Conservation (phyloP, 176 grass and related monocot species). For the Zea luxurians region DNA sequence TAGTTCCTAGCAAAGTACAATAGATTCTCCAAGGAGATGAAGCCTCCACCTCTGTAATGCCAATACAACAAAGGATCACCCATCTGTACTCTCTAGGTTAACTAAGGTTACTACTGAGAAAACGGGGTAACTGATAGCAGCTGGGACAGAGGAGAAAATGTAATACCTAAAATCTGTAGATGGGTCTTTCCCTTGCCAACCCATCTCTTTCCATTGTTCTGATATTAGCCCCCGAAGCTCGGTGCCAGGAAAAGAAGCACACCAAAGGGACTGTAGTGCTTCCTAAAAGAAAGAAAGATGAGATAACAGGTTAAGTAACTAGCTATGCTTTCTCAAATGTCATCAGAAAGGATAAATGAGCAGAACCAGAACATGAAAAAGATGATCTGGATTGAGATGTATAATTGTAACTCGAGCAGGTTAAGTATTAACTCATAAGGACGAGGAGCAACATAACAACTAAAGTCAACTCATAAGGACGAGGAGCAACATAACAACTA, state of each 20-base stretch:
- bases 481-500: constrained; percentile 9
- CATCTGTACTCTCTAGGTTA: constrained; percentile 23
- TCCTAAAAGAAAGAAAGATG: constrained; percentile 51
- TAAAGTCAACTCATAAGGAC: background rate
- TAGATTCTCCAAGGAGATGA: constrained; percentile 97
- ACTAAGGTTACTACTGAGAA: background rate
- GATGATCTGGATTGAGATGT: constrained; percentile 5
- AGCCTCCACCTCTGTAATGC: constrained; percentile 80
- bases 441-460: constrained; percentile 8
- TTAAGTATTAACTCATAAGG: constrained; percentile 8
- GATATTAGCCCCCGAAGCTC: constrained; percentile 79
- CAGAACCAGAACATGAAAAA: constrained; percentile 13
- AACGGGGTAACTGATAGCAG: constrained; percentile 7
- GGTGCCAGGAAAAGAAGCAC: constrained; percentile 73
- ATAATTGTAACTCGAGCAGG: background rate
- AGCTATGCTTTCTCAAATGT: constrained; percentile 6
- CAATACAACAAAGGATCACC: constrained; percentile 21
- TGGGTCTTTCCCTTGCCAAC: constrained; percentile 98
- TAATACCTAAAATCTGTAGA: constrained; percentile 98
- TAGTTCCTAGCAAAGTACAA: constrained; percentile 87
- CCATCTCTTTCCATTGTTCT: constrained; percentile 99
- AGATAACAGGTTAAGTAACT: constrained; percentile 19
- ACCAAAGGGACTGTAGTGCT: constrained; percentile 75
- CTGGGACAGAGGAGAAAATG: background rate
- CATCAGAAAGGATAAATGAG: background rate